Evolutionary conservation across 805 yeast species (phyloP), one percentile per base, ranked within the genome.

Genomic region (Grigorovia jiainica): DNA sequence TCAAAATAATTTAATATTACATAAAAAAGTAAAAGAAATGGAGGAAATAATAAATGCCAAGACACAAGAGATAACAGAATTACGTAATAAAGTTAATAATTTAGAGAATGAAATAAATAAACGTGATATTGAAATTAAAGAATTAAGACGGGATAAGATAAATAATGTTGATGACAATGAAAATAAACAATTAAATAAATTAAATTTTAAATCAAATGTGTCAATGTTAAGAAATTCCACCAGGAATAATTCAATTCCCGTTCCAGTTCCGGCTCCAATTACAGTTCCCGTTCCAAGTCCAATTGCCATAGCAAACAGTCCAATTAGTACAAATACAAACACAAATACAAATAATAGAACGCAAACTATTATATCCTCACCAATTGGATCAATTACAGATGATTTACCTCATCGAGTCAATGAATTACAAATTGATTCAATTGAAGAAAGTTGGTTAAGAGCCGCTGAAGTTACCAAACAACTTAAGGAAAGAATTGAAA

Each of bases 391-490:
- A n/a, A 27, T 27, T 27, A 13, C 31, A 11, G 30, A 17, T 7
- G 33, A 36, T 13, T n/a, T 36, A 21, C 39, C 39, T 8, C 25
- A 36, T 27, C 25, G 29, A 18, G 39, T 36, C 5, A 36, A 31
- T 11, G 19, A 31, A 13, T 15, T 36, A 18, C 23, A 27, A 17
- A 27, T 36, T 6, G 39, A 23, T 8, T 9, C 39, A 7, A 36
- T 75, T 44, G 87, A 80, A 45, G 76, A 71, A 41, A 79, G 83
- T 50, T 87, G 96, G 96, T 76, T 73, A 50, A 74, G 90, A 38
- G 95, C 96, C 0, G 89, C 92, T 0, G 95, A 84, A 51, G 94
- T 87, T 10, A 87, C 96, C 0, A 75, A 78, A 3, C 90, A 83
- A 59, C 72, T 87, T 54, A 84, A 82, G 58, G 94, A 87, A 0